These are phyloP conservation scores for Colletotrichum karsti DNA, from an alignment of 2,329 filamentous ascomycete genomes.

Conservation along the genomic window DNA sequence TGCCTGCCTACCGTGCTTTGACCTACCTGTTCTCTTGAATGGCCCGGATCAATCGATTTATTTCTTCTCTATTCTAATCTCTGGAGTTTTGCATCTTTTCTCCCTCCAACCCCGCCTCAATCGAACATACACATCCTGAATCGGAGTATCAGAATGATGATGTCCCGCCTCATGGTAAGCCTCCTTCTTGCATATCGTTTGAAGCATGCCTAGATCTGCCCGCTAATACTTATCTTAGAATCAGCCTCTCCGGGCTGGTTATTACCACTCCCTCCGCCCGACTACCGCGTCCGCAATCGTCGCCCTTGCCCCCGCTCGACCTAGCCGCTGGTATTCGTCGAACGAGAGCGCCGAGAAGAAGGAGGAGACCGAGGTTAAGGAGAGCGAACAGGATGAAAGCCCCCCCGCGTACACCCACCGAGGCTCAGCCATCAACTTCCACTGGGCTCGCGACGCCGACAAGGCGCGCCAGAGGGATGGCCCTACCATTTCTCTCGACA, in stretches of 20 bases:
- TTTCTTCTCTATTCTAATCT: neutral
- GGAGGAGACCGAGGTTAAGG: neutral
- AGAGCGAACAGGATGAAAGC: neutral
- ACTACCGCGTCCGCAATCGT: neutral
- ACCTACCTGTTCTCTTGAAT: neutral
- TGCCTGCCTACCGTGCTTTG: neutral
- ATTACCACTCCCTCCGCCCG: neutral
- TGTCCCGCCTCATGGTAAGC: constrained; percentile 18
- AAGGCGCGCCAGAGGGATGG: constrained; percentile 12
- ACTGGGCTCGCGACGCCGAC: constrained; percentile 19
- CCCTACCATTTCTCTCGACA: constrained; percentile 32
- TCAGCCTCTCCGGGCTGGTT: neutral
- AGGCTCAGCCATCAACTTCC: constrained; percentile 30
- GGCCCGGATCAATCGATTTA: neutral
- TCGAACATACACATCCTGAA: neutral
- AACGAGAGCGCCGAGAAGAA: constrained; percentile 1
- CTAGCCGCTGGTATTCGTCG: constrained; percentile 4
- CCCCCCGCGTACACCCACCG: constrained; percentile 18
- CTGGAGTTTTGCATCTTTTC: neutral
- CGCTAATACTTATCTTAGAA: neutral
- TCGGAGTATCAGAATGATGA: neutral
- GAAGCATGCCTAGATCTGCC: neutral
- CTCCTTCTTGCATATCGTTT: neutral
- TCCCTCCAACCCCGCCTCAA: neutral
- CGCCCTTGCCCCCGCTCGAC: neutral